Percentiles rank a stretch among this genome's conserved stretches.
Evolutionary conservation across 2,329 filamentous ascomycete species (phyloP).

Genomic region (Gnomoniopsis smithogilvyi): DNA sequence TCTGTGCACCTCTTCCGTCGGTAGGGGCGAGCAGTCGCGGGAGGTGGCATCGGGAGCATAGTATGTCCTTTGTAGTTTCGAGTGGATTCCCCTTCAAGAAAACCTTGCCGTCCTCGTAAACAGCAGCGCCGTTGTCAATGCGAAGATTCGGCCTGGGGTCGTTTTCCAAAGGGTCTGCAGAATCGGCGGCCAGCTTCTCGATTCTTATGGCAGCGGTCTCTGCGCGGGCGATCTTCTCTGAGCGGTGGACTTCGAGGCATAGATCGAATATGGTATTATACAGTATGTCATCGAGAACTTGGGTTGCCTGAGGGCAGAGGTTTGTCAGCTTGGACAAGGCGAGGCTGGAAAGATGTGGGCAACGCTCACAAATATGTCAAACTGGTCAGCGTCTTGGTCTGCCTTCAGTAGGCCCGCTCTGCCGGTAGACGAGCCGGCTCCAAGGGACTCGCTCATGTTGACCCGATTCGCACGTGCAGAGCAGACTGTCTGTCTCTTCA

Average conservation of each 20-base stretch:
- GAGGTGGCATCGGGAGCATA: constrained; percentile 72
- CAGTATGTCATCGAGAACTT: constrained; percentile 69
- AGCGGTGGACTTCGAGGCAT: constrained; percentile 69
- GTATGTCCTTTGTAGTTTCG: constrained; percentile 66
- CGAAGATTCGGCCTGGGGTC: constrained; percentile 54
- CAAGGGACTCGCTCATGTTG: neutral
- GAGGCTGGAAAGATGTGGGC: constrained; percentile 2
- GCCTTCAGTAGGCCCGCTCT: constrained; percentile 57
- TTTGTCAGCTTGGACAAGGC: neutral
- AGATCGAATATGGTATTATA: constrained; percentile 76
- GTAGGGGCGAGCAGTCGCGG: constrained; percentile 71
- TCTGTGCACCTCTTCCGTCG: constrained; percentile 63
- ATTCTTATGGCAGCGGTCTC: constrained; percentile 61
- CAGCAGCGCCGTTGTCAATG: constrained; percentile 64
- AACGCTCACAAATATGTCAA: neutral
- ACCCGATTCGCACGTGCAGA: no score
- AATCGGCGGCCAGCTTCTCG: constrained; percentile 58
- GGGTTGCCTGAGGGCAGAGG: neutral
- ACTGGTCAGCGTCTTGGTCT: constrained; percentile 41
- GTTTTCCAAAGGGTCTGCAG: constrained; percentile 49
- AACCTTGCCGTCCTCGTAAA: constrained; percentile 68
- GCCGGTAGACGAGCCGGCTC: constrained; percentile 33
- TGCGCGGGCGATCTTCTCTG: constrained; percentile 73
- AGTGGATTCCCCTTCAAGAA: constrained; percentile 70
- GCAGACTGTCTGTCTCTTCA: no score